Conservation (phyloP, 2,329 filamentous ascomycete species). For the Fusarium buxicola region DNA sequence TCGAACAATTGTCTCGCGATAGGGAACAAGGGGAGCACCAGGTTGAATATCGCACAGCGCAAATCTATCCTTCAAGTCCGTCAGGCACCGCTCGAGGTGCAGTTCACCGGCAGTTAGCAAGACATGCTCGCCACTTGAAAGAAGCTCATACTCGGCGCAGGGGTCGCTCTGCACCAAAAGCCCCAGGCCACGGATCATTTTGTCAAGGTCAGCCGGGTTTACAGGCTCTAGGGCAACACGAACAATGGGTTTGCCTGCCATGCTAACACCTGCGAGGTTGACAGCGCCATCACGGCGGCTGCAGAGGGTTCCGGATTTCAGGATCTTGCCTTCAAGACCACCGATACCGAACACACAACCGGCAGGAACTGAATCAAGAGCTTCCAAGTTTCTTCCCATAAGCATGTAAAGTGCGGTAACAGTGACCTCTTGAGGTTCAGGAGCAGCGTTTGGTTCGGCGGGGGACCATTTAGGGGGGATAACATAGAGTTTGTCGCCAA, state of each 20-base stretch:
- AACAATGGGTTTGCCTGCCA: constrained; percentile 89
- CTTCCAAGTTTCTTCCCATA: constrained; percentile 91
- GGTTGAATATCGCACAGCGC: constrained; percentile 95
- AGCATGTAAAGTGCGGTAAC: constrained; percentile 92
- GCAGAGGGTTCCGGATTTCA: constrained; percentile 95
- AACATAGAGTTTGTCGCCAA: constrained; percentile 92
- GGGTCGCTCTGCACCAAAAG: constrained; percentile 95
- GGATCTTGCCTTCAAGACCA: constrained; percentile 90
- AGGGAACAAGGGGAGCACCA: constrained; percentile 94
- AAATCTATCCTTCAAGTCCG: constrained; percentile 92
- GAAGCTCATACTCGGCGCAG: constrained; percentile 94
- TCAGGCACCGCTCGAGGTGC: constrained; percentile 92
- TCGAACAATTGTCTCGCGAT: constrained; percentile 89
- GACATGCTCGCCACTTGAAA: constrained; percentile 94
- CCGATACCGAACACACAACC: constrained; percentile 96
- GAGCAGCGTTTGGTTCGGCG: constrained; percentile 75
- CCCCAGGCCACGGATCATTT: constrained; percentile 90
- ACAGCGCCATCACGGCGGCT: constrained; percentile 86
- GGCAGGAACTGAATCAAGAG: constrained; percentile 85
- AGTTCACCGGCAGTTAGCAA: constrained; percentile 93
- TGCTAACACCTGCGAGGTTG: constrained; percentile 87
- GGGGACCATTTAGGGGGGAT: constrained; percentile 94
- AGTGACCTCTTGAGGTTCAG: constrained; percentile 83
- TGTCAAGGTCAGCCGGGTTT: constrained; percentile 90
- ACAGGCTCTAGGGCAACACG: constrained; percentile 94